Conservation (phyloP, 306 rosid species). For the Inga laurina region DNA sequence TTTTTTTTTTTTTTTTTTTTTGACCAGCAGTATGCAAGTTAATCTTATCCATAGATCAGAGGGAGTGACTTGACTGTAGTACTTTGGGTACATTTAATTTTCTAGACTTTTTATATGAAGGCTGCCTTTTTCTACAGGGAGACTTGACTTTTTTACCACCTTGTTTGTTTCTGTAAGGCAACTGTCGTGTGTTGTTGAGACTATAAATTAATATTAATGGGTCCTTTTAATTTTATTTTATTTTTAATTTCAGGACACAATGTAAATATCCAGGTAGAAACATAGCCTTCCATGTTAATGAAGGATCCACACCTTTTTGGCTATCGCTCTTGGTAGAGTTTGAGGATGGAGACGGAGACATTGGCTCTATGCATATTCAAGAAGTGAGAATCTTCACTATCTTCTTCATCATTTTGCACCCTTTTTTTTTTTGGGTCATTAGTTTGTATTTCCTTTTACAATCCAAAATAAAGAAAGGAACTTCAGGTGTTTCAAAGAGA, state of each 20-base stretch:
- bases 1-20: too few species aligned
- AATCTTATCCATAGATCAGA: too few species aligned
- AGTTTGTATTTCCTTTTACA: not conserved
- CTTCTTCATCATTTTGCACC: not conserved
- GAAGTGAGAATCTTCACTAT: slow-evolving; percentile 45
- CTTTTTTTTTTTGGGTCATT: not conserved
- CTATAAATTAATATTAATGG: not conserved
- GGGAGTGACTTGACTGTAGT: not conserved
- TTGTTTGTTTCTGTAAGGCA: slow-evolving; percentile 24
- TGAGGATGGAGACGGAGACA: slow-evolving; percentile 93
- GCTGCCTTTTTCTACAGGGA: slow-evolving; percentile 11
- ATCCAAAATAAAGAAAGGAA: not conserved
- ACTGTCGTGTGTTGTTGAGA: not conserved
- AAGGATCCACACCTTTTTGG: slow-evolving; percentile 90
- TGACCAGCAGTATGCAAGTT: not conserved
- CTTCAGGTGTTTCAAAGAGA: slow-evolving; percentile 34
- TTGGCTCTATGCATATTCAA: slow-evolving; percentile 80
- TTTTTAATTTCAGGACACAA: slow-evolving; percentile 51
- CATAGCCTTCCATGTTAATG: slow-evolving; percentile 82
- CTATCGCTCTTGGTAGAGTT: slow-evolving; percentile 81
- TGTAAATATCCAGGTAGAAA: slow-evolving; percentile 79
- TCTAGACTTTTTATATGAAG: not conserved
- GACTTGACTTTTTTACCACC: not conserved
- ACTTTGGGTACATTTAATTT: not conserved
- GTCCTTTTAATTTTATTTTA: too few species aligned